Evolutionary conservation across 768 basidiomycete species (phyloP).

Genomic region (Pilatotrama ljubarskyi): DNA sequence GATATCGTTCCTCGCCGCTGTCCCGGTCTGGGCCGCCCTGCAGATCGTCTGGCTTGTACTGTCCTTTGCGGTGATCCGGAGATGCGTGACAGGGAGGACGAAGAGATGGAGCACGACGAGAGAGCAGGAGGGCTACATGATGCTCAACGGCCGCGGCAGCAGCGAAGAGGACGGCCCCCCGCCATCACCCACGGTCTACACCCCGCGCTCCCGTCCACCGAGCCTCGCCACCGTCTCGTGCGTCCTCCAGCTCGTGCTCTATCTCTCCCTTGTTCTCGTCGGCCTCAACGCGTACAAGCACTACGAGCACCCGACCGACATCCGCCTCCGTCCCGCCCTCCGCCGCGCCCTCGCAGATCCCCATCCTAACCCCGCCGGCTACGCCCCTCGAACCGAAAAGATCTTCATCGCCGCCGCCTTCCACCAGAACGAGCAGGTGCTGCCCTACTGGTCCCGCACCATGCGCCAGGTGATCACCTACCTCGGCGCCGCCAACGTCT

Average conservation of each 20-base stretch:
- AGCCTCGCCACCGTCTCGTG: not conserved
- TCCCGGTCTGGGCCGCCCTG: slow-evolving; percentile 7
- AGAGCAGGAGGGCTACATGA: slow-evolving; percentile 11
- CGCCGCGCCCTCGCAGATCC: slow-evolving; percentile 24
- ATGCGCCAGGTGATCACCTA: slow-evolving; percentile 37
- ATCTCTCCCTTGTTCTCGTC: slow-evolving; percentile 8
- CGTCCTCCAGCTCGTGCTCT: slow-evolving; percentile 13
- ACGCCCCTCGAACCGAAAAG: slow-evolving; percentile 27
- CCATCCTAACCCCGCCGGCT: slow-evolving; percentile 21
- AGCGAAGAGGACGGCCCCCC: slow-evolving; percentile 5
- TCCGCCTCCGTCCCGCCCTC: slow-evolving; percentile 28
- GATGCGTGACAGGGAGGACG: not conserved
- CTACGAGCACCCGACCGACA: slow-evolving; percentile 30
- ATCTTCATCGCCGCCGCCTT: slow-evolving; percentile 44
- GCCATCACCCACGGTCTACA: not conserved
- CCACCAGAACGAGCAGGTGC: slow-evolving; percentile 38
- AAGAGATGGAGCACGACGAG: not conserved
- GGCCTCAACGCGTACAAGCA: slow-evolving; percentile 12
- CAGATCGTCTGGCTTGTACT: slow-evolving; percentile 2
- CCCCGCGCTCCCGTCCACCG: not conserved
- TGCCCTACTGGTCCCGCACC: slow-evolving; percentile 42
- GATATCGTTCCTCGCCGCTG: slow-evolving; percentile 7
- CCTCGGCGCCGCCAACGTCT: slow-evolving; percentile 45
- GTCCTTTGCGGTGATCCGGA: not conserved
- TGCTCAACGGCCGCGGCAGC: slow-evolving; percentile 4